A percentile compares a stretch with the other conserved stretches of the same genome.
Evolutionary conservation across 2,329 filamentous ascomycete genomes (phyloP).

Genomic region (Talaromyces sp.): DNA sequence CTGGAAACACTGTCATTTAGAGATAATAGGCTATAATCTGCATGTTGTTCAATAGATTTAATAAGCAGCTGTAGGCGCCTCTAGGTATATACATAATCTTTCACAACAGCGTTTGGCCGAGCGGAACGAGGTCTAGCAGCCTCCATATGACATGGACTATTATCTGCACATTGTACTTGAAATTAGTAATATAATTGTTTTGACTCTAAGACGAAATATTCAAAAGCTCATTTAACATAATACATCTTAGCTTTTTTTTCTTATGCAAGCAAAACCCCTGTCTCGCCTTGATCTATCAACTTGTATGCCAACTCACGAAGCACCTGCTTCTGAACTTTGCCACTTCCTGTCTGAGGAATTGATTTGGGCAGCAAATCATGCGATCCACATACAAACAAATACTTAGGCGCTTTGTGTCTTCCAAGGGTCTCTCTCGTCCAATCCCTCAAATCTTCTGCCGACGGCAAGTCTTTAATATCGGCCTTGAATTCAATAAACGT

Average conservation of each 20-base stretch:
- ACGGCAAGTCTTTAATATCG: conserved; percentile 21
- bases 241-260: neutral
- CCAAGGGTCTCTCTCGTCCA: conserved; percentile 63
- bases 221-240: neutral
- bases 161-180: neutral
- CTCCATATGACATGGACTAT: too few species aligned
- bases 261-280: neutral
- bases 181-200: neutral
- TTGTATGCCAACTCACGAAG: conserved; percentile 49
- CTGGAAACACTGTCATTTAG: too few species aligned
- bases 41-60: too few species aligned
- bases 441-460: conserved; percentile 52
- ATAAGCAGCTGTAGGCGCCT: too few species aligned
- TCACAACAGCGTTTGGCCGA: too few species aligned
- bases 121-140: too few species aligned
- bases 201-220: neutral
- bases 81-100: too few species aligned
- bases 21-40: too few species aligned
- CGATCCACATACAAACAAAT: conserved; percentile 73
- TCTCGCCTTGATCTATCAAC: conserved; percentile 24
- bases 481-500: conserved; percentile 52
- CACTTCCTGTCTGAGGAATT: conserved; percentile 67
- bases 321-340: conserved; percentile 65
- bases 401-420: conserved; percentile 65
- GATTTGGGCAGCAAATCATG: conserved; percentile 45